These are phyloP conservation scores for Rhizophora mangle DNA, from an alignment of 345 rosid species.

Conservation along the genomic window DNA sequence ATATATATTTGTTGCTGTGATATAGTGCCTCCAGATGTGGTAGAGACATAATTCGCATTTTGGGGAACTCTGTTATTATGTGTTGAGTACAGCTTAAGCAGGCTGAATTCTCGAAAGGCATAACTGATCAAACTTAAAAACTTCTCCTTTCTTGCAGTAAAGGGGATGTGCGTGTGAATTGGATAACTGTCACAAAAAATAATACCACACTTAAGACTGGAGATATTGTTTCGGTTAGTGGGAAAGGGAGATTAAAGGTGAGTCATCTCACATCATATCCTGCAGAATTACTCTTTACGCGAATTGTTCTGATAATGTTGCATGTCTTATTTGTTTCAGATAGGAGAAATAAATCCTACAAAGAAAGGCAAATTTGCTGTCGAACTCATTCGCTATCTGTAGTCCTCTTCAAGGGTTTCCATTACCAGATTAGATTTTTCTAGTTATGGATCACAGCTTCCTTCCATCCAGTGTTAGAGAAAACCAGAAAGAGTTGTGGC, in stretches of 20 bases:
- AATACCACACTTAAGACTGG: constrained; percentile 67
- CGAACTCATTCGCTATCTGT: constrained; percentile 71
- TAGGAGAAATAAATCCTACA: constrained; percentile 74
- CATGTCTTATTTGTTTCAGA: constrained; percentile 31
- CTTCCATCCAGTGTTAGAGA: background rate
- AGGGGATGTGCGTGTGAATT: constrained; percentile 80
- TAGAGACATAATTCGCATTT: background rate
- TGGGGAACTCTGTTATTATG: background rate
- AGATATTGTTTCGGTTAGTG: constrained; percentile 79
- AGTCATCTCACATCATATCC: background rate
- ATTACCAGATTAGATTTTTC: background rate
- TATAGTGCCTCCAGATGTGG: no score
- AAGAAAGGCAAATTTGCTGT: constrained; percentile 77
- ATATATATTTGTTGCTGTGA: no score
- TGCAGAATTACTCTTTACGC: background rate
- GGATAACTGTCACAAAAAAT: constrained; percentile 71
- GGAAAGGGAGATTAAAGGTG: constrained; percentile 91
- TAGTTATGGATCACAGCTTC: background rate
- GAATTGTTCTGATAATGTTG: constrained; percentile 7
- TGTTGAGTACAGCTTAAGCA: background rate
- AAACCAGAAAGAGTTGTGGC: background rate
- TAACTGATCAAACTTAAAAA: no score
- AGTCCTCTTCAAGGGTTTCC: constrained; percentile 9
- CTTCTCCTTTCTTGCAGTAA: constrained; percentile 33
- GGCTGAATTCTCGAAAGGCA: background rate